Evolutionary conservation across 179 eudicot genomes (phyloP), one percentile per base, ranked within the genome.

Genomic region (Drosera spatulata): DNA sequence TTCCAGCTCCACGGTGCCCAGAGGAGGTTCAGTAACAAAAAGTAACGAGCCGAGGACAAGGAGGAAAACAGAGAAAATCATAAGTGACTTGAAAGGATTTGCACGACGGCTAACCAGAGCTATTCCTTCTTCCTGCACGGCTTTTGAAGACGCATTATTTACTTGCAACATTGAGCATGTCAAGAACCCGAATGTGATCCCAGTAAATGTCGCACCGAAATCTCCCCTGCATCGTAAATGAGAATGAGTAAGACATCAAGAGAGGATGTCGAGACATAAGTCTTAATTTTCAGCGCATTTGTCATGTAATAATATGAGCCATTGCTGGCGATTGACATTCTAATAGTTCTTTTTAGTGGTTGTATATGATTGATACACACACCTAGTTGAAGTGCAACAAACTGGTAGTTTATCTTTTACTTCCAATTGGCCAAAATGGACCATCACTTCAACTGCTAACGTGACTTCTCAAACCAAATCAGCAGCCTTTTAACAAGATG

Each of bases 1-100:
- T 56, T 68, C 67, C 11, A 71, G 43, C 53, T 68, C 73, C 33
- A 71, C 41, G 1, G 61, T 37, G n/a, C 59, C 60, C 6, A 71
- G 54, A 8, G 76, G 71, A 49, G 71, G 52, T 39, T 71, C 74
- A 4, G 40, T n/a, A 45, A 78, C 40, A 40, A 80, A 68, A 53
- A 79, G 64, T 47, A 86, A 61, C 51, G 83, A 78, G 61, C 78
- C 61, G n/a, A 84, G 59, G 61, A 65, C 67, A 48, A 84, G 65
- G 60, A 82, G 58, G 53, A 73, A 80, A 53, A 88, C 39, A 12
- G 79, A 67, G 75, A 88, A 88, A 48, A 78, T 77, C 13, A 74
- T 2, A n/a, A 86, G 69, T 6, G 96, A 86, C 76, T 82, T 88
- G 46, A 86, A 84, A 54, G 91, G 86, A 79, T 71, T 77, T 6